phyloP scores from a whole-genome alignment of 225 moss, liverwort and hornwort genomes.

The Thuidium tamariscinum region DNA sequence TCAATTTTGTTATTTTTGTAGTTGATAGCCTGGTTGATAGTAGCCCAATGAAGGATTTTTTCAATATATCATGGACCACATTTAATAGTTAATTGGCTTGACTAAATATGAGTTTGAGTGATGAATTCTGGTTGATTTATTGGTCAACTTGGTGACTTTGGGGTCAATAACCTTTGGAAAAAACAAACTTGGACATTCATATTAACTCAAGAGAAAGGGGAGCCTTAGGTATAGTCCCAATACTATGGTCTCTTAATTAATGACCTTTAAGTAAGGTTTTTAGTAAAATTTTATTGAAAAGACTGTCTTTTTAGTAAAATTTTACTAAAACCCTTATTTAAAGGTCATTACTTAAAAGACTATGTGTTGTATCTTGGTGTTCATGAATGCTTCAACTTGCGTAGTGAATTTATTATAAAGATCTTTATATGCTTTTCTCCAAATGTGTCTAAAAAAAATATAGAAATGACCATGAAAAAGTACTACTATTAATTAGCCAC shows the following conservation, averaged over 20 bases:
- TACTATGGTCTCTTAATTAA: too few relatives aligned
- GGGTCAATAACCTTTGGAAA: too few relatives aligned
- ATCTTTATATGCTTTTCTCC: neutral
- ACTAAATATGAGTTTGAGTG: neutral
- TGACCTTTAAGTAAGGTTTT: too few relatives aligned
- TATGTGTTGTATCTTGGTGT: neutral
- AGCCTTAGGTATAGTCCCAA: too few relatives aligned
- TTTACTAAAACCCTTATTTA: too few relatives aligned
- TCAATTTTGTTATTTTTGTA: neutral
- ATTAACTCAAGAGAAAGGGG: too few relatives aligned
- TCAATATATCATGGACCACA: neutral
- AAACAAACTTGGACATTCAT: neutral
- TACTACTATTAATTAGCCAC: fast-evolving
- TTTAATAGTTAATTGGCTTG: neutral
- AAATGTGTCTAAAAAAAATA: neutral
- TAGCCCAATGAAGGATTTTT: neutral
- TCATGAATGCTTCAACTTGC: neutral
- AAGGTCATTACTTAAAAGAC: too few relatives aligned
- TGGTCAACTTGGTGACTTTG: neutral
- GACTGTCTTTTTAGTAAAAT: too few relatives aligned
- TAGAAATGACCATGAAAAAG: neutral
- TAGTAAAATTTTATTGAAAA: too few relatives aligned
- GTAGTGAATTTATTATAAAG: neutral
- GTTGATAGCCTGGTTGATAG: neutral
- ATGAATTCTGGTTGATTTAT: neutral